Evolutionary conservation across 2,329 filamentous ascomycete species (phyloP), one percentile per base, ranked within the genome.

Genomic region (Colletotrichum sansevieriae): DNA sequence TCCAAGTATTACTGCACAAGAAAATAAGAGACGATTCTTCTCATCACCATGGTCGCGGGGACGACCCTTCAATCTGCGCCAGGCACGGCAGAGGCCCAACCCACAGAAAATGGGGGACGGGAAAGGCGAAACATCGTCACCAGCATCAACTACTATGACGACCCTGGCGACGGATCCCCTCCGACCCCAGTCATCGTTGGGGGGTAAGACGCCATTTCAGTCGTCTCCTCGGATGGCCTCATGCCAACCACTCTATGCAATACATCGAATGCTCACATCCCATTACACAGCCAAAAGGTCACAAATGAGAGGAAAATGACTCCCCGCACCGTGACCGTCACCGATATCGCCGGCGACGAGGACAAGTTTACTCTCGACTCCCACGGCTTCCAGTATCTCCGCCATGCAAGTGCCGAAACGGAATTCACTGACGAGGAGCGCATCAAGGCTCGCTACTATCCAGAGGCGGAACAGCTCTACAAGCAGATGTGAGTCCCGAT

Each of bases 231-330:
- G 29, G 46, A 37, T 54, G 13, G 22, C 55, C 44, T 46, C 43
- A 39, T 52, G 18, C 37, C 33, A 13, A 12, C 20, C 49, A 33
- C 25, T 52, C 25, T 22, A 8, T 8, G 29, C 15, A 55, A 37
- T 18, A 7, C 54, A 51, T 29, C 29, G 20, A 25, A 22, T 63
- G 22, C 67, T 70, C 51, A 63, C 62, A 49, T n/a, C 22, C 33
- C 20, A 18, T 47, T 35, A 10, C 55, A 4, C 62, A 72, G 70
- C 25, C 71, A 63, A 18, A 81, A 92, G 10, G 79, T 91, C 46
- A 78, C 91, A 63, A 92, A 92, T 79, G 90, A 92, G 76, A 88
- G 92, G 74, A 92, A 90, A 0, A 87, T 92, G 73, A 85, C 90
- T 15, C 83, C 87, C 37, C 81, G n/a, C 82, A 84, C 0, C 79